phyloP scores from a whole-genome alignment of 164 flowering plant genomes.

The Kalanchoe fedtschenkoi region DNA sequence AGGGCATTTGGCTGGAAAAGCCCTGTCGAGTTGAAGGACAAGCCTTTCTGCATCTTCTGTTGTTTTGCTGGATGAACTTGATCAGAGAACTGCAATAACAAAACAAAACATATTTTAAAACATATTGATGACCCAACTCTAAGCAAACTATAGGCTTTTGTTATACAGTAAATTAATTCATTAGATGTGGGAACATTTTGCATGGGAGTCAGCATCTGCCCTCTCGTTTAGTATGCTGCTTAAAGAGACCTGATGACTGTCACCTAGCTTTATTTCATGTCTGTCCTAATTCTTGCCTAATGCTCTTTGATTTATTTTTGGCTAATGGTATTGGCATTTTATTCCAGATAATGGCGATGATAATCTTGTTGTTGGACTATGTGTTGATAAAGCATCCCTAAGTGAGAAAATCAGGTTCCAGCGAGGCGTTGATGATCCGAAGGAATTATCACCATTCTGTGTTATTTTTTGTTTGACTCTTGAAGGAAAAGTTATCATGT shows the following conservation, averaged over 20 bases:
- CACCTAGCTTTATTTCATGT: not conserved
- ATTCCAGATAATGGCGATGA: slow-evolving; percentile 73
- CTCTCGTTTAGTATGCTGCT: not conserved
- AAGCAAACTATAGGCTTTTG: not conserved
- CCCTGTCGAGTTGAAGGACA: not conserved
- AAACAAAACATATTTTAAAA: not conserved
- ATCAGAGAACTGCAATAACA: not conserved
- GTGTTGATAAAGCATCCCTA: slow-evolving; percentile 45
- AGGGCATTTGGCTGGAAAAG: not conserved
- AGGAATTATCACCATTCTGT: slow-evolving; percentile 64
- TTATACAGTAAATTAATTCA: too few relatives aligned
- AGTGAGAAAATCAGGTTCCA: slow-evolving; percentile 41
- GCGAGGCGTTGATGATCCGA: slow-evolving; percentile 42
- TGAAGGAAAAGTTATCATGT: slow-evolving; percentile 74
- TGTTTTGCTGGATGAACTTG: not conserved
- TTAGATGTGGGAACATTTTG: not conserved
- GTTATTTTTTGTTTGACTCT: slow-evolving; percentile 64
- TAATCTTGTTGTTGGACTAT: slow-evolving; percentile 70
- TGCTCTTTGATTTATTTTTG: not conserved
- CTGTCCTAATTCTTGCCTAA: not conserved
- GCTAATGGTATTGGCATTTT: slow-evolving; percentile 4
- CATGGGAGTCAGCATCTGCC: not conserved
- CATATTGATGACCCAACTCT: not conserved
- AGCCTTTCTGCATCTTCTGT: not conserved
- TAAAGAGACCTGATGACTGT: not conserved